These are phyloP conservation scores for Herpetospermum pedunculosum DNA, from an alignment of 306 rosid species.

Conservation along the genomic window DNA sequence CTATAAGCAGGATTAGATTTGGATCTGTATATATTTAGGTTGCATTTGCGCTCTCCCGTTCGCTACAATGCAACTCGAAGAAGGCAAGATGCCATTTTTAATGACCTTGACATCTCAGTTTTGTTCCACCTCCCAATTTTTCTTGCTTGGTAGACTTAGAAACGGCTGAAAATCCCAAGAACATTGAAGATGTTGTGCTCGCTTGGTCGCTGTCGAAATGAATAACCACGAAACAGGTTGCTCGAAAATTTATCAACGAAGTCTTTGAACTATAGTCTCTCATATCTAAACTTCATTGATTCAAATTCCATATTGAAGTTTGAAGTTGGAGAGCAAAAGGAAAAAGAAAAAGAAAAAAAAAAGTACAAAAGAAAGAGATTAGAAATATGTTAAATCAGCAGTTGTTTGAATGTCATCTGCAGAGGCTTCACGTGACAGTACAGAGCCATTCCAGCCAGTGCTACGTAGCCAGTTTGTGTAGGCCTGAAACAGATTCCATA, in stretches of 20 bases:
- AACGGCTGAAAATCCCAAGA: background rate
- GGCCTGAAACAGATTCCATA: conserved; percentile 1
- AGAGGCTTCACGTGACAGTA: conserved; percentile 11
- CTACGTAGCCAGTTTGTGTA: conserved; percentile 1
- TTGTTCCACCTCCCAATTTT: background rate
- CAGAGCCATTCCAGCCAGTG: conserved; percentile 7
- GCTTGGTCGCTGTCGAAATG: background rate
- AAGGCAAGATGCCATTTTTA: conserved; percentile 3
- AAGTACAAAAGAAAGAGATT: background rate
- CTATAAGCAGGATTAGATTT: background rate
- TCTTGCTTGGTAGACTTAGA: background rate
- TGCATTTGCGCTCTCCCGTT: background rate
- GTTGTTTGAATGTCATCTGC: background rate
- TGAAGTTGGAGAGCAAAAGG: background rate
- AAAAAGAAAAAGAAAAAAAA: background rate
- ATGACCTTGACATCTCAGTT: background rate
- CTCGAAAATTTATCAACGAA: background rate
- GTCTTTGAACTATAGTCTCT: too few relatives aligned
- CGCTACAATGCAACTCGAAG: background rate
- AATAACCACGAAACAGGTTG: background rate
- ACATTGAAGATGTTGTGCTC: background rate
- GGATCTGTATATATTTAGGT: conserved; percentile 8
- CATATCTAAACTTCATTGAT: background rate
- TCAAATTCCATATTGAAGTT: background rate
- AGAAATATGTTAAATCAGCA: background rate